Conservation (phyloP, 345 rosid species). For the Eucalyptus sp. region DNA sequence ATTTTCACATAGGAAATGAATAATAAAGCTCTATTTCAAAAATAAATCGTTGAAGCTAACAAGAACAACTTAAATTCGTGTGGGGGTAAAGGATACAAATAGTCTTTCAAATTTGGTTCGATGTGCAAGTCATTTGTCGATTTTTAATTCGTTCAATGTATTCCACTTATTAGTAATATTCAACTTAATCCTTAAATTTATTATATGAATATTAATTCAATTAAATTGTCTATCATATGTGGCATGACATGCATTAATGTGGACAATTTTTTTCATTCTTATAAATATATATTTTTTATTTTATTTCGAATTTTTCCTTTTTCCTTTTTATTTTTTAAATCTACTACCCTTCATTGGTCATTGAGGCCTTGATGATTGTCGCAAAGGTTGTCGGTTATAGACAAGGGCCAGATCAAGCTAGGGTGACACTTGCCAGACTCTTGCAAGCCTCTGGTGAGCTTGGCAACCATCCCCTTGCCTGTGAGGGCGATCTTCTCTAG, state of each 20-base stretch:
- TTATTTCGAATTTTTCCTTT: not conserved
- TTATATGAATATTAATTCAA: too few relatives aligned
- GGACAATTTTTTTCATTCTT: not conserved
- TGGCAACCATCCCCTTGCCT: accelerated
- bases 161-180: not conserved
- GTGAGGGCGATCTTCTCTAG: not conserved
- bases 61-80: not conserved
- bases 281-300: not conserved
- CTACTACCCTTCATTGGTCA: not conserved
- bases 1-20: not conserved
- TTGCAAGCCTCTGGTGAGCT: not conserved
- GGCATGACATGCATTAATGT: accelerated
- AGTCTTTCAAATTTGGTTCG: not conserved
- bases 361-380: not conserved
- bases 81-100: not conserved
- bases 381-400: accelerated
- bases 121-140: not conserved
- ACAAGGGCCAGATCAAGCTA: accelerated
- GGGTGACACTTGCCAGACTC: not conserved
- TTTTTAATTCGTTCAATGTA: not conserved
- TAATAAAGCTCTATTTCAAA: not conserved
- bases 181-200: not conserved
- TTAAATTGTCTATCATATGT: not conserved
- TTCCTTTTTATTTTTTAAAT: too few relatives aligned
- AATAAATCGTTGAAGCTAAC: not conserved